Evolutionary conservation across 2,329 filamentous ascomycete species (phyloP), one percentile per base, ranked within the genome.

Genomic region (Aureobasidium subglaciale): DNA sequence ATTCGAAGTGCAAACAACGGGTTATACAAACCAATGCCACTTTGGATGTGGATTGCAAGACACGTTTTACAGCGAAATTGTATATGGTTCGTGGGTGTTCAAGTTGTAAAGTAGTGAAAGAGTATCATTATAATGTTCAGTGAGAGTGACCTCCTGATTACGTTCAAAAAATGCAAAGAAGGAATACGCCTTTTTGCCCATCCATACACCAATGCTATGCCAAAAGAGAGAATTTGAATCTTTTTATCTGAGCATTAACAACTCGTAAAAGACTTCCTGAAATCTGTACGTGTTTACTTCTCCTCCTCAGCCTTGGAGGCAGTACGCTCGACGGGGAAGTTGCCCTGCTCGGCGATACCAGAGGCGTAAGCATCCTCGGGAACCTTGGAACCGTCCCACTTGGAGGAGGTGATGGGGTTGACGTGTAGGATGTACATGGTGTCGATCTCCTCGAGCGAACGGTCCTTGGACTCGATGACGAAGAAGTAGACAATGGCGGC

Each of bases 401-500:
- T 63, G 34, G 64, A 58, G 34, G 61, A 63, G 32, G 63, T 67
- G 41, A 65, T 65, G 3, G 64, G 64, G 35, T 67, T 58, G 32
- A 61, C 60, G 22, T 57, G 40, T 13, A 60, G 42, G n/a, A 61
- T 24, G 53, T 61, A 61, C 60, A 61, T 61, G 34, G 58, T 61
- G 57, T 61, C 60, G 30, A 58, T 61, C 49, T 59, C 58, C 61
- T 72, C 70, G 35, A 72, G 61, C 5, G 63, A 65, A 18, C 69
- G 62, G 55, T 70, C 70, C 57, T 70, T 66, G 58, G 60, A 64
- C 61, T 72, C 70, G 52, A 67, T 67, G 41, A 72, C 61, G 63
- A 71, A 72, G 64, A 72, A 71, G 64, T 68, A 72, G 38, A 71
- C 67, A 52, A 70, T 62, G 30, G 63, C 56, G 35, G 65, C 64